phyloP scores from a whole-genome alignment of 371 early-diverging fungal genomes.

The Circinella umbellata region DNA sequence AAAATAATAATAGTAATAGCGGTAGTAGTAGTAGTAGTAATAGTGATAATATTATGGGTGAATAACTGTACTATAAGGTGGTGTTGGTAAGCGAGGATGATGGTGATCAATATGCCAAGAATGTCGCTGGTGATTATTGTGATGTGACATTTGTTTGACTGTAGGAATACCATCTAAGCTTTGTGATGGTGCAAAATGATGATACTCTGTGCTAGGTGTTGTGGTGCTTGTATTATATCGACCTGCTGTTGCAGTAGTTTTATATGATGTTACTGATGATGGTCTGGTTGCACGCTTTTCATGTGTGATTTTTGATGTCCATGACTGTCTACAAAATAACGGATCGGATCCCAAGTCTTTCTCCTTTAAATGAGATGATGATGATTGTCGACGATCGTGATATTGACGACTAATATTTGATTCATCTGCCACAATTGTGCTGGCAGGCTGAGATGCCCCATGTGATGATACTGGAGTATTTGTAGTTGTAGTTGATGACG shows the following conservation, averaged over 20 bases:
- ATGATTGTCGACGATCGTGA: slow-evolving; percentile 8
- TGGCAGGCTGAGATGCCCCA: neutral
- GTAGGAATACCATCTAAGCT: slow-evolving; percentile 4
- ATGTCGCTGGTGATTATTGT: slow-evolving; percentile 5
- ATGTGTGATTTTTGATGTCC: neutral
- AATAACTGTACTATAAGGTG: slow-evolving; percentile 14
- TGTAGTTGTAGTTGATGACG: neutral
- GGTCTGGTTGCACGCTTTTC: slow-evolving; percentile 5
- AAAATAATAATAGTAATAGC: too few species aligned
- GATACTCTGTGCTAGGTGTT: neutral
- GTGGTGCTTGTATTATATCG: neutral
- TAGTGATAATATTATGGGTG: slow-evolving; percentile 14
- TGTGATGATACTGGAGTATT: too few species aligned
- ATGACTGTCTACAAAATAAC: slow-evolving; percentile 2
- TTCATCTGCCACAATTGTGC: neutral
- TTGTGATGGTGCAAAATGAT: slow-evolving; percentile 9
- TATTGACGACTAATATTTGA: neutral
- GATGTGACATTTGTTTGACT: slow-evolving; percentile 7
- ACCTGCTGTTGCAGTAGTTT: neutral
- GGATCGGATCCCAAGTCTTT: neutral
- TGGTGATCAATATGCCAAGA: slow-evolving; percentile 13
- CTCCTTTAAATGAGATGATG: neutral
- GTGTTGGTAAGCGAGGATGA: slow-evolving; percentile 15
- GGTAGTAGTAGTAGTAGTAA: neutral
- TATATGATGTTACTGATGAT: neutral